Percentiles rank a stretch among this genome's conserved stretches.
Evolutionary conservation across 495 filamentous ascomycete genomes (phyloP).

Genomic region (Hypoxylon crocopeplum): DNA sequence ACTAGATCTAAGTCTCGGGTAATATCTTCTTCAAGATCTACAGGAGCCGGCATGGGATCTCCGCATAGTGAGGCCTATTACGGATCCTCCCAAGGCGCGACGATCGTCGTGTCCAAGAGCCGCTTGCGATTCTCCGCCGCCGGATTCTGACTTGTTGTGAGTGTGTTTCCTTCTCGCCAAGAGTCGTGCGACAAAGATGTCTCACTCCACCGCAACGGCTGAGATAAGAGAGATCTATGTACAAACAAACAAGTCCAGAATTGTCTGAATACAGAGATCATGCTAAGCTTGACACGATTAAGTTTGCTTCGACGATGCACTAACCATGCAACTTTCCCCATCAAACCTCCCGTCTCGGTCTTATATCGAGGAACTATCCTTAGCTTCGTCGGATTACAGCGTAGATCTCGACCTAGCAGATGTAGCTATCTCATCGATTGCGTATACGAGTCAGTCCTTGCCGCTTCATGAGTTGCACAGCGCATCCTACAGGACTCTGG

Average conservation of each 20-base stretch:
- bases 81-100: no score
- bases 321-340: conserved; percentile 11
- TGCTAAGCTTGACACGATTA: conserved; percentile 18
- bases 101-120: no score
- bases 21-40: background rate
- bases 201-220: conserved; percentile 4
- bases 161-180: background rate
- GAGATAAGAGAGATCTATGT: background rate
- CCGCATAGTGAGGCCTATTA: no score
- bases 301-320: conserved; percentile 18
- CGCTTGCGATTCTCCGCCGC: no score
- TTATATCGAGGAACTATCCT: conserved; percentile 1
- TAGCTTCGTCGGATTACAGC: background rate
- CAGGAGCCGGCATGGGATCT: no score
- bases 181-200: background rate
- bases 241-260: background rate
- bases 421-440: no score
- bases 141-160: no score
- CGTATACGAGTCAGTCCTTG: background rate
- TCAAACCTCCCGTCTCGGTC: conserved; percentile 8
- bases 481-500: background rate
- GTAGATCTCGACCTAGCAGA: background rate
- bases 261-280: conserved; percentile 4
- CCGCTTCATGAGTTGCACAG: conserved; percentile 6
- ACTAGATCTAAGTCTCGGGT: conserved; percentile 15